Conservation (phyloP, 2,329 filamentous ascomycete species). For the Claviceps fusiformis region DNA sequence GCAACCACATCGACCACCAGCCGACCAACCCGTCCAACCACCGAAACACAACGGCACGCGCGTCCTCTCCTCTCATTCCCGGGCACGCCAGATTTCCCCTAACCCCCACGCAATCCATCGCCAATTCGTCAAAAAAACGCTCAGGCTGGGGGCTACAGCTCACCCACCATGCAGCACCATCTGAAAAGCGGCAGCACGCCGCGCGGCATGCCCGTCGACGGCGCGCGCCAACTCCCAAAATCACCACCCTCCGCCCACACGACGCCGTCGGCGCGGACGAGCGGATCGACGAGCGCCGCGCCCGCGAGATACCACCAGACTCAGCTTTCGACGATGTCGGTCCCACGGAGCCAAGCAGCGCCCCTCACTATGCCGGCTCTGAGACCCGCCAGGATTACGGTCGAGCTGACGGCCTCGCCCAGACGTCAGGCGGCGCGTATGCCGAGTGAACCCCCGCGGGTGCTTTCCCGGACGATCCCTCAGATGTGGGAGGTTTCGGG, state of each 20-base stretch:
- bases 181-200: no score
- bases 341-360: neutral
- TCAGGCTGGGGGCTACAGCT: no score
- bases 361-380: neutral
- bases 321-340: neutral
- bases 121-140: neutral
- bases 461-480: neutral
- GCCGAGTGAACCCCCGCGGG: neutral
- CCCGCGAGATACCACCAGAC: neutral
- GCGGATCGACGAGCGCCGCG: neutral
- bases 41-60: no score
- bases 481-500: neutral
- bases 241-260: neutral
- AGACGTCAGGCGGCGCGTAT: neutral
- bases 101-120: neutral
- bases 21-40: no score
- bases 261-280: neutral
- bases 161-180: no score
- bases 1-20: no score
- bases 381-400: neutral
- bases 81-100: no score
- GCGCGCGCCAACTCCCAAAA: neutral
- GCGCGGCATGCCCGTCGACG: neutral
- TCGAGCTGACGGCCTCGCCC: neutral
- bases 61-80: no score